These are phyloP conservation scores for Magnaporthiopsis poae DNA, from an alignment of 2,329 filamentous ascomycete species.

Conservation along the genomic window DNA sequence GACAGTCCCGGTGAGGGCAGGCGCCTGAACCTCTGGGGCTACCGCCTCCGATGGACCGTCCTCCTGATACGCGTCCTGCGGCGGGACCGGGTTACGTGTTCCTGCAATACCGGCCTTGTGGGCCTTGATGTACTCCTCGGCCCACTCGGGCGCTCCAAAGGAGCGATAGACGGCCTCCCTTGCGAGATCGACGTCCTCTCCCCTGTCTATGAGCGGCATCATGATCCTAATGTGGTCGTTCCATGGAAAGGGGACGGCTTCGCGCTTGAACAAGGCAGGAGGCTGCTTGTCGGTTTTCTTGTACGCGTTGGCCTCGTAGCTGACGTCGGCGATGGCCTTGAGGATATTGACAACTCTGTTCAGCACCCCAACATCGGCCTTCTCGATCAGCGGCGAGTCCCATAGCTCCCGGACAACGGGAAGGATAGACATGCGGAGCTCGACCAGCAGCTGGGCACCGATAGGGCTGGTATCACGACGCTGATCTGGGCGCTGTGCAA, in stretches of 20 bases:
- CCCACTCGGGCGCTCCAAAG: constrained; percentile 51
- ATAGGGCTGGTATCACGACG: constrained; percentile 18
- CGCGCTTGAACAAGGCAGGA: constrained; percentile 33
- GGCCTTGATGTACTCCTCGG: constrained; percentile 66
- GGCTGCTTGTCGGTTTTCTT: constrained; percentile 48
- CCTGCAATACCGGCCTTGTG: constrained; percentile 49
- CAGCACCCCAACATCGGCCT: constrained; percentile 53
- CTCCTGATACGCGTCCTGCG: constrained; percentile 39
- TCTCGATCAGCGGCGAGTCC: constrained; percentile 76
- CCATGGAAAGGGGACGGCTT: constrained; percentile 39
- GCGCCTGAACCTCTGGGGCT: constrained; percentile 15
- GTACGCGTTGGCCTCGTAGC: constrained; percentile 59
- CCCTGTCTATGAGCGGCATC: constrained; percentile 24
- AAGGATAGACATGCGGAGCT: constrained; percentile 70
- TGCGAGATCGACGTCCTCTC: constrained; percentile 52
- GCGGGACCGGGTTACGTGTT: constrained; percentile 57
- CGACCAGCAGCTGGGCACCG: constrained; percentile 70
- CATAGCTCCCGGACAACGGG: constrained; percentile 70
- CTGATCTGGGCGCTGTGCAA: constrained; percentile 1
- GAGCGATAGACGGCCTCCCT: constrained; percentile 76
- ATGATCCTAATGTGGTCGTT: constrained; percentile 19
- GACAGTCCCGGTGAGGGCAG: not conserved
- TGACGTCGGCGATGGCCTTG: constrained; percentile 65
- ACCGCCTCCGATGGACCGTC: constrained; percentile 13
- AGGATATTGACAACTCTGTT: constrained; percentile 76